Percentiles rank a stretch among this genome's conserved stretches.
phyloP scores from a whole-genome alignment of 176 grass and related monocot genomes.

The Miscanthus lutarioriparius region DNA sequence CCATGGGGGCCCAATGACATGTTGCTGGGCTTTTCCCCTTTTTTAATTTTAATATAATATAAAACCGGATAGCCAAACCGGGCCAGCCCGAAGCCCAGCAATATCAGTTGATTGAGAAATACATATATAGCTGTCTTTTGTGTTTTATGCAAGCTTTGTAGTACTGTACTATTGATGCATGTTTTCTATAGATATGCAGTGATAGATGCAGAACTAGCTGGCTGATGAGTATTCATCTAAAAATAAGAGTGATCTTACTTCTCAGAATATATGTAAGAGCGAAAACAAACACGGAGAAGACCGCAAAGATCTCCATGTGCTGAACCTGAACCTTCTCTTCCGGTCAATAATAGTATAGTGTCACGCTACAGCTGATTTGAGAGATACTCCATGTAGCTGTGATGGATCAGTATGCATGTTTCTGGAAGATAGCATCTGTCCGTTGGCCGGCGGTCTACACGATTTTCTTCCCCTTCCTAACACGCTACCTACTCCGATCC shows the following conservation, averaged over 20 bases:
- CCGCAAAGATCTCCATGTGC: neutral
- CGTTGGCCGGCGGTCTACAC: neutral
- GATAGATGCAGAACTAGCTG: neutral
- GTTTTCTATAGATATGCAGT: neutral
- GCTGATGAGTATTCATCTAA: neutral
- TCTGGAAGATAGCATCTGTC: neutral
- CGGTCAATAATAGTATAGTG: neutral
- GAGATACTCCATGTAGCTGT: neutral
- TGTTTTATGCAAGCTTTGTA: no score
- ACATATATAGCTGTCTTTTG: no score
- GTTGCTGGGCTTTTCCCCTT: neutral
- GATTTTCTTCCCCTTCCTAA: neutral
- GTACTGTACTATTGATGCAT: neutral
- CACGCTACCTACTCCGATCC: neutral
- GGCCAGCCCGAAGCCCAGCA: neutral
- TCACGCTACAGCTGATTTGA: neutral
- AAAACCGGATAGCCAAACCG: neutral
- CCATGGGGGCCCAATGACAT: neutral
- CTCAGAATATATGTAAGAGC: neutral
- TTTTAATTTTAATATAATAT: no score
- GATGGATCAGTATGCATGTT: neutral
- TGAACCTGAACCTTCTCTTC: neutral
- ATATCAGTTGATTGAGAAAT: neutral
- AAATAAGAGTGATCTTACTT: neutral
- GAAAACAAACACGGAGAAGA: neutral